Base-by-base conservation (phyloP, 768 basidiomycete species). In the Boletus huronensis region DNA sequence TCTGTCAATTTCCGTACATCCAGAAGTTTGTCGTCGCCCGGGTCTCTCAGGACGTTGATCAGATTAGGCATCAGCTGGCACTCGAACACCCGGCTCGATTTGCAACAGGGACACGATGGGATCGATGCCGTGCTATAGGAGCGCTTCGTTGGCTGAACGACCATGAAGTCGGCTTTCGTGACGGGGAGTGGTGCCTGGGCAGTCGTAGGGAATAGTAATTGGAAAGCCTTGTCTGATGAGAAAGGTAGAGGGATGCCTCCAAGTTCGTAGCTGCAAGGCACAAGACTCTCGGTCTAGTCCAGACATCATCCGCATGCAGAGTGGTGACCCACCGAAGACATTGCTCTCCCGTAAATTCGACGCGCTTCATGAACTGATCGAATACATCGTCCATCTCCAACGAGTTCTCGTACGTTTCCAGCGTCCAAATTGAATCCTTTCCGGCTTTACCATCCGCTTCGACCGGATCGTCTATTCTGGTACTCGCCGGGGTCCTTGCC, bases 41-140 rank as follows among this genome's bases (percentile, higher is more conserved):
- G 67, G 58, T 67, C 65, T 48, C 77, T 74, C 14, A 97, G 75
- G 14, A 91, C 72, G 48, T 90, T 90, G 68, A 98, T 93, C 49
- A 98, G 74, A 66, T 93, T 92, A 2, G 96, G 96, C 84, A 95
- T 96, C 50, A 98, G 77, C 69, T 98, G 96, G 63, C 89, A 89
- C 69, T 98, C 96, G 68, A 97, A 98, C 21, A 87, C 80, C 16
- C 93, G 81, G 41, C 73, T 74, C 3, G 81, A 77, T 35, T 76
- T 73, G 73, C 96, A 98, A 14, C 72, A 64, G 2, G 83, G 76
- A 67, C 96, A 98, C 0, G 70, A 56, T 0, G 87, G 83, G 29
- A 93, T 73, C 8, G 76, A 69, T 0, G 75, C 63, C 5, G 83
- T 72, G 42, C 77, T 70, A 71, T 86, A 97, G 0, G 72, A 72